Evolutionary conservation across 768 basidiomycete genomes (phyloP), one percentile per base, ranked within the genome.

Genomic region (Phlebiopsis flavidoalba): DNA sequence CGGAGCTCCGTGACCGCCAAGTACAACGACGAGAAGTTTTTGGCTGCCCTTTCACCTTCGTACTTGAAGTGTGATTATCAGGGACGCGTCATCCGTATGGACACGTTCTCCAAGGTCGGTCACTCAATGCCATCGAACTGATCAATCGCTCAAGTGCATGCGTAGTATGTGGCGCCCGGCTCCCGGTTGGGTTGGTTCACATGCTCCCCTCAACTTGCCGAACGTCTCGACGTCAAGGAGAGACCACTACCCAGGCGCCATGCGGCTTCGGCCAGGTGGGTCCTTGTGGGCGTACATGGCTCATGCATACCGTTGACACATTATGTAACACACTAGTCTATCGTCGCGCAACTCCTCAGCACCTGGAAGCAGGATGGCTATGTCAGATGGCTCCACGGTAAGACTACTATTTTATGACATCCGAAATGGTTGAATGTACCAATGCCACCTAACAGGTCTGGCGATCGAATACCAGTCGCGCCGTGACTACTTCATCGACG

Each of bases 61-160:
- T 89, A 80, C 72, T 68, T 88, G 48, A 81, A 76, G 83, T 85
- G 87, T 66, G 91, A 94, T 70, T 84, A 83, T 62, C 83, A 94
- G 70, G 92, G 91, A 3, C 83, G 92, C 33, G 92, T 95, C 47
- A 84, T 95, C 60, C 86, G 91, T 3, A 74, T 94, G 37, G 93
- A 94, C 67, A 86, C 86, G 0, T 90, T 91, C 69, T 88, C 85
- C 40, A 91, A 91, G 83, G 87, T 83, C 51, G 37, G 63, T 26
- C 19, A 15, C 36, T 37, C 15, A 5, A 8, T 22, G 58, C 17
- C 45, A 43, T n/a, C 15, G 8, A 2, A 7, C 24, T n/a, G 6
- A 31, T 47, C 14, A 6, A 15, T 6, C 8, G 52, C 17, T 60
- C n/a, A 19, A 60, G 24, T 62, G 36, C 61, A 67, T 63, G 63